phyloP scores from a whole-genome alignment of 2,329 filamentous ascomycete species.

The Cordyceps pruinosa region DNA sequence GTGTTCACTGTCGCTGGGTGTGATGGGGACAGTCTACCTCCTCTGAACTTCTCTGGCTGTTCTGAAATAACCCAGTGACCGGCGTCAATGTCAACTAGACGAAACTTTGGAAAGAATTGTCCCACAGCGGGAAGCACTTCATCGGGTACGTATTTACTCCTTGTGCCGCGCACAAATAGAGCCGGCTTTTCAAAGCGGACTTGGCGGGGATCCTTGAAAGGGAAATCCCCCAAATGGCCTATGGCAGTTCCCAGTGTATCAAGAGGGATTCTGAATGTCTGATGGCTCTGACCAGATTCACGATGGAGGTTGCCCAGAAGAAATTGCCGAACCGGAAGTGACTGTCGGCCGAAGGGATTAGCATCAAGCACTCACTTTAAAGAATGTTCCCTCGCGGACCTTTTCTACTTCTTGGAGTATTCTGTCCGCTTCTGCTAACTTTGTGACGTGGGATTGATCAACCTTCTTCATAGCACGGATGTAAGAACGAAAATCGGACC shows the following conservation, averaged over 20 bases:
- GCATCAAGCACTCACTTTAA: background rate
- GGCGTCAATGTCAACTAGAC: conserved; percentile 64
- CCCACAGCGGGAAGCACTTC: conserved; percentile 74
- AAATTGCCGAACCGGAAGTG: conserved; percentile 78
- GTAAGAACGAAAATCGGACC: conserved; percentile 71
- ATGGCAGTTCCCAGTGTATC: conserved; percentile 60
- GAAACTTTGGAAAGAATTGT: conserved; percentile 73
- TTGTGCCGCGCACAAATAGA: conserved; percentile 72
- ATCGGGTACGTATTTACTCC: conserved; percentile 73
- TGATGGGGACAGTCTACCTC: conserved; percentile 42
- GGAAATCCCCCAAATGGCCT: conserved; percentile 78
- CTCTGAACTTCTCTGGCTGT: conserved; percentile 69
- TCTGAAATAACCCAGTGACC: conserved; percentile 92
- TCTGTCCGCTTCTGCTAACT: conserved; percentile 69
- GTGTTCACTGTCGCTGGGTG: background rate
- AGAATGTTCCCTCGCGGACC: conserved; percentile 30
- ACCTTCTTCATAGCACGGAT: conserved; percentile 79
- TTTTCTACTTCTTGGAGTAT: conserved; percentile 71
- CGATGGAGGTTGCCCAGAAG: conserved; percentile 78
- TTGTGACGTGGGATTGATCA: conserved; percentile 59
- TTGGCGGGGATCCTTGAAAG: conserved; percentile 66
- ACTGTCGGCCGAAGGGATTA: conserved; percentile 30
- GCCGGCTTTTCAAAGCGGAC: conserved; percentile 68
- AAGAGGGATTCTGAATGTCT: conserved; percentile 76
- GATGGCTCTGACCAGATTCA: conserved; percentile 39